Conservation (phyloP, 2,329 filamentous ascomycete genomes). For the Anthostomella pinea region DNA sequence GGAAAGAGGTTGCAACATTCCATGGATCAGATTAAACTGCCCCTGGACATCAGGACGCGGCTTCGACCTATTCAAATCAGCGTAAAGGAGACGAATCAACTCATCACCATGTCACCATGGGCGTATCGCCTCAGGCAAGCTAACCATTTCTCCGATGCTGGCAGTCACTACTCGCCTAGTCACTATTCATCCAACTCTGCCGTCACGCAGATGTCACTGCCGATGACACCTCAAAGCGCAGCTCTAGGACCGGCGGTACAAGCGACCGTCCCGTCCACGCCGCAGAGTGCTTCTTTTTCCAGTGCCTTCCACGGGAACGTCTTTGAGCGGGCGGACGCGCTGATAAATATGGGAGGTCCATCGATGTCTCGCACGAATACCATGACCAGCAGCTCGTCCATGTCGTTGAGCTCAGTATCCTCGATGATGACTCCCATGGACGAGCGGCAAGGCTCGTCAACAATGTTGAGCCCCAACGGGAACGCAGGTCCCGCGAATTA, state of each 20-base stretch:
- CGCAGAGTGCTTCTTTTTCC: slow-evolving; percentile 55
- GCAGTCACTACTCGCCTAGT: slow-evolving; percentile 29
- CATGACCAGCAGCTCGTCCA: slow-evolving; percentile 36
- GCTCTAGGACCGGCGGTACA: slow-evolving; percentile 87
- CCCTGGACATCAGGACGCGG: slow-evolving; percentile 67
- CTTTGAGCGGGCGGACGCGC: slow-evolving; percentile 58
- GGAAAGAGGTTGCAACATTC: slow-evolving; percentile 57
- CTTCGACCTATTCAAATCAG: slow-evolving; percentile 79
- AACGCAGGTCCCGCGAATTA: slow-evolving; percentile 18
- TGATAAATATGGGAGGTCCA: slow-evolving; percentile 56
- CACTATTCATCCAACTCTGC: slow-evolving; percentile 34
- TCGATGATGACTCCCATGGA: slow-evolving; percentile 29
- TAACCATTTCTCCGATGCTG: slow-evolving; percentile 22
- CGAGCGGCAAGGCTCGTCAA: slow-evolving; percentile 26
- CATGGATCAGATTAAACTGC: slow-evolving; percentile 50
- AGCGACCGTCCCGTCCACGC: slow-evolving; percentile 77
- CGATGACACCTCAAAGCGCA: slow-evolving; percentile 85
- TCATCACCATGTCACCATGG: slow-evolving; percentile 65
- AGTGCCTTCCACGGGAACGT: slow-evolving; percentile 55
- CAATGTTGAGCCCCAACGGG: slow-evolving; percentile 28
- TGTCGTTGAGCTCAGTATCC: slow-evolving; percentile 31
- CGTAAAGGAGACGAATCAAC: slow-evolving; percentile 74
- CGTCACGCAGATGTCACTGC: slow-evolving; percentile 44
- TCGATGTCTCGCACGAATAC: slow-evolving; percentile 54
- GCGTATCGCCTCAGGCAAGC: slow-evolving; percentile 40